A percentile compares a stretch with the other conserved stretches of the same genome.
phyloP scores from a whole-genome alignment of 164 flowering plant species.

The Umbilicus rupestris region DNA sequence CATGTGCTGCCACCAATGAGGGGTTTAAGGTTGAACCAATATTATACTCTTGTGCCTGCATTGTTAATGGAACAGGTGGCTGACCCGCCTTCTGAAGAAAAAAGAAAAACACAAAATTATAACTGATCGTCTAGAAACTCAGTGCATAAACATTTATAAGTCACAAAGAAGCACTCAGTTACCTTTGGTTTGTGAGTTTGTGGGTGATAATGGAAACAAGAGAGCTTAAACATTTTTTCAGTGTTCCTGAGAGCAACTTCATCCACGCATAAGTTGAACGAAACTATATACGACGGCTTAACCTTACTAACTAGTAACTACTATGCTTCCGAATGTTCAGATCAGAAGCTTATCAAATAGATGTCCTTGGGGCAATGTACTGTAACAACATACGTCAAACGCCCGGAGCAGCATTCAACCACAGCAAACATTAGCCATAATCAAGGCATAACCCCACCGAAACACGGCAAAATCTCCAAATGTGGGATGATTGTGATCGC shows the following conservation, averaged over 20 bases:
- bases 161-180: slow-evolving; percentile 9
- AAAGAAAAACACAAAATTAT: not conserved
- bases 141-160: no score
- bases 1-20: slow-evolving; percentile 12
- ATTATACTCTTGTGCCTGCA: slow-evolving; percentile 4
- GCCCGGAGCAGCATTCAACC: slow-evolving; percentile 10
- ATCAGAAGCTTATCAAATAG: no score
- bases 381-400: slow-evolving; percentile 9
- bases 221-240: slow-evolving; percentile 60
- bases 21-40: slow-evolving; percentile 11
- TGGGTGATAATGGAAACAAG: slow-evolving; percentile 51
- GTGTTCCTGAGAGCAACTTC: slow-evolving; percentile 19
- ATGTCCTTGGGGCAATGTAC: not conserved
- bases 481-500: slow-evolving; percentile 69
- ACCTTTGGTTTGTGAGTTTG: slow-evolving; percentile 53
- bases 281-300: slow-evolving; percentile 6
- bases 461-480: slow-evolving; percentile 88
- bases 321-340: not conserved
- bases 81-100: not conserved
- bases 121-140: not conserved
- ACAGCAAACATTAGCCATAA: slow-evolving; percentile 60
- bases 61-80: not conserved
- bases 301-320: not conserved
- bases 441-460: slow-evolving; percentile 71
- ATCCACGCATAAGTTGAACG: slow-evolving; percentile 21